phyloP scores from a whole-genome alignment of 805 yeast species.

The Starmerella gropengiesseri region DNA sequence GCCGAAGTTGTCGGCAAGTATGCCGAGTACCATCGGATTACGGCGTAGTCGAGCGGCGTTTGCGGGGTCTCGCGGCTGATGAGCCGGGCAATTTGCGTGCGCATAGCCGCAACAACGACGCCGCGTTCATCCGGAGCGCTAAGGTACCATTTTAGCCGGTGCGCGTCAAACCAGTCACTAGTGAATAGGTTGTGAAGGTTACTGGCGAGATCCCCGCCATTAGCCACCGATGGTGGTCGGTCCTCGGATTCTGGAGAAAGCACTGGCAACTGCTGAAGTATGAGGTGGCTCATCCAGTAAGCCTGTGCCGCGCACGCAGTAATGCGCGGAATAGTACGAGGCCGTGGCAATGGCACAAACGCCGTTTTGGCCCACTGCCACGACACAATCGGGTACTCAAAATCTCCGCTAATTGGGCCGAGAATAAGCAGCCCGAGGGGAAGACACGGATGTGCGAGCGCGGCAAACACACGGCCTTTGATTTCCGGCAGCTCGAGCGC shows the following conservation, averaged over 20 bases:
- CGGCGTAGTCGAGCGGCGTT: conserved; percentile 8
- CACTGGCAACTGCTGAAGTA: background rate
- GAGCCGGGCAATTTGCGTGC: conserved; percentile 2
- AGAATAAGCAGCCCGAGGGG: conserved; percentile 11
- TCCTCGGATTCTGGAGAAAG: background rate
- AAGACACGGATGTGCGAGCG: conserved; percentile 9
- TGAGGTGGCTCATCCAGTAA: conserved; percentile 5
- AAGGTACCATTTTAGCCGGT: conserved; percentile 9
- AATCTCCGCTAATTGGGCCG: background rate
- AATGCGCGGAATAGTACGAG: background rate
- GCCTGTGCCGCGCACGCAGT: background rate
- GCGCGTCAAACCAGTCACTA: conserved; percentile 7
- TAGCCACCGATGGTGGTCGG: too few species aligned
- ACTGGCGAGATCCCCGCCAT: too few species aligned
- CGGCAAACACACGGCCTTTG: conserved; percentile 8
- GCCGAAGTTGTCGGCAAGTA: background rate
- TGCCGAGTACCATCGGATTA: conserved; percentile 9
- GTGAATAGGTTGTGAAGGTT: background rate
- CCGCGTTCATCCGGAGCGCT: background rate
- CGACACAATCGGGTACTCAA: conserved; percentile 19
- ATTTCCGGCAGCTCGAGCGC: conserved; percentile 4
- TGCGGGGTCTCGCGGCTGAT: background rate
- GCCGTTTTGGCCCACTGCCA: conserved; percentile 7
- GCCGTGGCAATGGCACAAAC: conserved; percentile 4
- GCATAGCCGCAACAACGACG: conserved; percentile 2